Percentiles rank a stretch among this genome's conserved stretches.
phyloP scores from a whole-genome alignment of 1,284 basidiomycete genomes.

The Singerocomus inundabilis region DNA sequence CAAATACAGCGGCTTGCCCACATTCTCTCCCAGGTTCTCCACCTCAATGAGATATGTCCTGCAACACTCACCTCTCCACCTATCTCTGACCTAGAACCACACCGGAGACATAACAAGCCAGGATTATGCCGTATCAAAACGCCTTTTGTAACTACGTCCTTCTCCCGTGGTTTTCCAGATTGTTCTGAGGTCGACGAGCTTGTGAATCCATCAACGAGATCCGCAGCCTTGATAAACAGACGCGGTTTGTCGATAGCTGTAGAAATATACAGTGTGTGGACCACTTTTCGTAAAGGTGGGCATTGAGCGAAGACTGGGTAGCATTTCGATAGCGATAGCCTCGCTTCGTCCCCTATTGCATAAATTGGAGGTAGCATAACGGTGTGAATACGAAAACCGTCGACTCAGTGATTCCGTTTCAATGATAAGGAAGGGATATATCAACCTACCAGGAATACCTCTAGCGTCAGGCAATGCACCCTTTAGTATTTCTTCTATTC shows the following conservation, averaged over 20 bases:
- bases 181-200: conserved; percentile 33
- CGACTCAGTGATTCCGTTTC: not conserved
- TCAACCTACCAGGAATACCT: conserved; percentile 21
- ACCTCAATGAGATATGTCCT: conserved; percentile 42
- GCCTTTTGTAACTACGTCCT: conserved; percentile 64
- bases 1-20: conserved; percentile 64
- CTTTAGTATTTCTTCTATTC: conserved; percentile 46
- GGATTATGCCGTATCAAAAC: conserved; percentile 39
- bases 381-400: not conserved
- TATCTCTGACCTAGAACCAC: conserved; percentile 55
- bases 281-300: conserved; percentile 40
- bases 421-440: not conserved
- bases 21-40: conserved; percentile 61
- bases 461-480: conserved; percentile 32
- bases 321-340: conserved; percentile 53
- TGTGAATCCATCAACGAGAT: conserved; percentile 60
- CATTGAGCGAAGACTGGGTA: conserved; percentile 48
- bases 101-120: conserved; percentile 53
- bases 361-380: not conserved
- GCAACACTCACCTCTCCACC: conserved; percentile 31
- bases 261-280: conserved; percentile 47
- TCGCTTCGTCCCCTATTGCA: conserved; percentile 46
- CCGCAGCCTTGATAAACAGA: conserved; percentile 66
- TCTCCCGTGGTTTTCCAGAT: conserved; percentile 40
- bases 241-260: conserved; percentile 56